phyloP scores from a whole-genome alignment of 2,329 filamentous ascomycete genomes.

The Colletotrichum sp. region DNA sequence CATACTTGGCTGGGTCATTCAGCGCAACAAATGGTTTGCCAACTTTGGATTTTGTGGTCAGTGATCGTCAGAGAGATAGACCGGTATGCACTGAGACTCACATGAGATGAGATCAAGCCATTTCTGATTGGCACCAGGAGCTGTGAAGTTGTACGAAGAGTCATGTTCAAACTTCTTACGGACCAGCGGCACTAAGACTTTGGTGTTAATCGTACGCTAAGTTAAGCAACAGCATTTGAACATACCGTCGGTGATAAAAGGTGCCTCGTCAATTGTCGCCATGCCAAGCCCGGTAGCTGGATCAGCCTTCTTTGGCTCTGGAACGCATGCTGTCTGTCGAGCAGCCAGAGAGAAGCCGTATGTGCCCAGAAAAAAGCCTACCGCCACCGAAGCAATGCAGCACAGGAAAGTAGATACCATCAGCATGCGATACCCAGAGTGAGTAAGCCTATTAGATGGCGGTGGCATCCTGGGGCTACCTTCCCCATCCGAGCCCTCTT shows the following conservation, averaged over 20 bases:
- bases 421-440: neutral
- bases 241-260: neutral
- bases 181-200: neutral
- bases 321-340: neutral
- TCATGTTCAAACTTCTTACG: neutral
- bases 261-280: neutral
- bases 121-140: neutral
- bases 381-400: neutral
- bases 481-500: neutral
- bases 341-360: neutral
- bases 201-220: rapidly evolving
- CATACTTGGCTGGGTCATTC: neutral
- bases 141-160: neutral
- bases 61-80: neutral
- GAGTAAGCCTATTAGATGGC: neutral
- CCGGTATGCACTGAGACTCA: neutral
- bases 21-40: neutral
- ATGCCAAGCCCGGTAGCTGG: neutral
- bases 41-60: neutral
- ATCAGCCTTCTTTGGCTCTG: neutral
- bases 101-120: neutral
- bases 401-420: neutral
- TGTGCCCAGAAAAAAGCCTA: neutral
- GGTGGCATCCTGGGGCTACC: neutral
- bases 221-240: neutral